Evolutionary conservation across 2,329 filamentous ascomycete species (phyloP), one percentile per base, ranked within the genome.

Genomic region (Colletotrichum sp.): DNA sequence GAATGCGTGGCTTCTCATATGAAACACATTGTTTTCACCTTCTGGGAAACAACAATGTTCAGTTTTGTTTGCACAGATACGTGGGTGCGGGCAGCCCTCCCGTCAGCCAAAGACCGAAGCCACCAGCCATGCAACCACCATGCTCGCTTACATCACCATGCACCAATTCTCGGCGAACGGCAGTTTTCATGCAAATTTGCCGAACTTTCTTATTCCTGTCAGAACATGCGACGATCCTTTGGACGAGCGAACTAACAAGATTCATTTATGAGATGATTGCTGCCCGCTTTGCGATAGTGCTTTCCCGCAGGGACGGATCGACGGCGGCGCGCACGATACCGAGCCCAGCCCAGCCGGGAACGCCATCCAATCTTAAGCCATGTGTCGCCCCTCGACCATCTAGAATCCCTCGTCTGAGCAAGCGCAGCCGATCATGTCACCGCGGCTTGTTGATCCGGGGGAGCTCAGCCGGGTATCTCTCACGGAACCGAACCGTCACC

Each of bases 281-380:
- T 49, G 68, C 32, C 34, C 65, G 49, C 28, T 59, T 64, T 39
- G 44, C n/a, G 18, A 10, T 34, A 34, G 21, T 24, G n/a, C 12
- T 6, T n/a, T 36, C 18, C 69, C 21, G 52, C 30, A 66, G 55
- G 36, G 34, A 57, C 39, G 18, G 39, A 63, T 64, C 63, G 69
- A 63, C 70, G 39, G 28, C 39, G 49, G 36, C 55, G 62, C 62
- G 63, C 55, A 49, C 72, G 64, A 70, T 73, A 49, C 65, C 59
- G 44, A 68, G 63, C 57, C 32, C 32, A 21, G 32, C 36, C 15
- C 24, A 59, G 57, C 73, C 64, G 44, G 44, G 57, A 28, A 64
- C 66, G 70, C 59, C 70, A 76, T 74, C 73, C 64, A 62, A 68
- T 76, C 32, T 76, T 26, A 21, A 34, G 64, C 68, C 64, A 73